phyloP scores from a whole-genome alignment of 75 land plant genomes.

The Adiantum capillusveneris region DNA sequence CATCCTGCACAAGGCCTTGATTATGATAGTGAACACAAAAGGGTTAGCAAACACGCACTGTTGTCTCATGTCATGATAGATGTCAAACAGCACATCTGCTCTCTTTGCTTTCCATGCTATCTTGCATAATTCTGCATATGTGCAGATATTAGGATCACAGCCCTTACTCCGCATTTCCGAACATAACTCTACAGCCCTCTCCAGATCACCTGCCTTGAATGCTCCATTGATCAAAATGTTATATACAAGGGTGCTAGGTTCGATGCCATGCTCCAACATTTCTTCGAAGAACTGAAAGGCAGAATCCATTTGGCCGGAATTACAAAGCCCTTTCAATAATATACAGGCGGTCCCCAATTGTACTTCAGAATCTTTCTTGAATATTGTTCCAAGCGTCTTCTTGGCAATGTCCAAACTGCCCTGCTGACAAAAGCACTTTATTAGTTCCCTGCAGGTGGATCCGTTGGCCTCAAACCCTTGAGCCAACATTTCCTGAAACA shows the following conservation, averaged over 20 bases:
- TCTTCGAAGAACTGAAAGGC: constrained; percentile 30
- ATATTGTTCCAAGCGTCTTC: constrained; percentile 39
- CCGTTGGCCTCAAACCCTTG: constrained; percentile 17
- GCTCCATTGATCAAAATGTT: constrained; percentile 63
- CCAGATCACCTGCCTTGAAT: constrained; percentile 38
- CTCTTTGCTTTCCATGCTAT: constrained; percentile 52
- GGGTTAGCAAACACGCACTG: constrained; percentile 39
- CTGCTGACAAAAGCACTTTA: constrained; percentile 29
- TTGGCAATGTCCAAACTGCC: constrained; percentile 18
- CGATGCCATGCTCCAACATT: constrained; percentile 43
- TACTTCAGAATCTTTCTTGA: background rate
- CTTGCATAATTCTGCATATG: constrained; percentile 59
- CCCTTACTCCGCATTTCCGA: constrained; percentile 58
- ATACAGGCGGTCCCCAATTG: background rate
- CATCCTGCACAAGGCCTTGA: constrained; percentile 45
- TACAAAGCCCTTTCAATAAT: background rate
- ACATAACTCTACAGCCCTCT: constrained; percentile 40
- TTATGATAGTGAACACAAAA: constrained; percentile 41
- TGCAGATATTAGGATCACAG: constrained; percentile 56
- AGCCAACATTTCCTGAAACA: constrained; percentile 28
- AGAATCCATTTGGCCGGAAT: constrained; percentile 16
- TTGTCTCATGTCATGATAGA: constrained; percentile 49
- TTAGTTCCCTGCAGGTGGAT: constrained; percentile 26
- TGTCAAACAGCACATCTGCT: constrained; percentile 42
- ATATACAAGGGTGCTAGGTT: constrained; percentile 52